Evolutionary conservation across 2,329 filamentous ascomycete genomes (phyloP).

Genomic region (Sphaerulina musiva): DNA sequence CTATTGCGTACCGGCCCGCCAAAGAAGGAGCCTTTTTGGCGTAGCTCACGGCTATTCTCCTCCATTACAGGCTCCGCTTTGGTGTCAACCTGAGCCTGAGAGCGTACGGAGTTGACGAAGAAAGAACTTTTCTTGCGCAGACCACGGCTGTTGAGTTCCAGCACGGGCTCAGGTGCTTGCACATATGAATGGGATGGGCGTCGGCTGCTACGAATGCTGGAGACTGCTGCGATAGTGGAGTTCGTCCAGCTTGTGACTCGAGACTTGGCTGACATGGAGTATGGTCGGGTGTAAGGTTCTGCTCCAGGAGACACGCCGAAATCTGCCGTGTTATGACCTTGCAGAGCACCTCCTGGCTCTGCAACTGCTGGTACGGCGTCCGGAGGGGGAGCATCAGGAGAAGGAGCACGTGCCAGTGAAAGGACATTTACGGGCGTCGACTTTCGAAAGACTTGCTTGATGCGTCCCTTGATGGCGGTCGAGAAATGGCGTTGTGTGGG

Average conservation of each 20-base stretch:
- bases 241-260: slow-evolving; percentile 67
- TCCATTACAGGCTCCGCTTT: slow-evolving; percentile 21
- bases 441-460: slow-evolving; percentile 54
- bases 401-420: not conserved
- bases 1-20: slow-evolving; percentile 27
- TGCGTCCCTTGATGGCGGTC: slow-evolving; percentile 52
- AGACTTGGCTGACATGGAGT: slow-evolving; percentile 48
- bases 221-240: slow-evolving; percentile 53
- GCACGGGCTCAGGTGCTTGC: not conserved
- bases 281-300: not conserved
- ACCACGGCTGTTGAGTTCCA: slow-evolving; percentile 17
- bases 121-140: slow-evolving; percentile 30
- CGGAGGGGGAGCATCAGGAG: not conserved
- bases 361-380: not conserved
- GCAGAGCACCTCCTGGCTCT: not conserved
- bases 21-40: slow-evolving; percentile 30
- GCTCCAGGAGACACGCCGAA: not conserved
- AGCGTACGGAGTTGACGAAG: slow-evolving; percentile 26
- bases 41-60: slow-evolving; percentile 19
- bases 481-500: slow-evolving; percentile 54
- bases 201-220: slow-evolving; percentile 40
- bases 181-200: slow-evolving; percentile 8
- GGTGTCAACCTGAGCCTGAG: slow-evolving; percentile 25
- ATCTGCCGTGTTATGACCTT: not conserved
- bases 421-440: slow-evolving; percentile 1